These are phyloP conservation scores for Gracilaria domingensis DNA, from an alignment of 23 red algal species.

Conservation along the genomic window DNA sequence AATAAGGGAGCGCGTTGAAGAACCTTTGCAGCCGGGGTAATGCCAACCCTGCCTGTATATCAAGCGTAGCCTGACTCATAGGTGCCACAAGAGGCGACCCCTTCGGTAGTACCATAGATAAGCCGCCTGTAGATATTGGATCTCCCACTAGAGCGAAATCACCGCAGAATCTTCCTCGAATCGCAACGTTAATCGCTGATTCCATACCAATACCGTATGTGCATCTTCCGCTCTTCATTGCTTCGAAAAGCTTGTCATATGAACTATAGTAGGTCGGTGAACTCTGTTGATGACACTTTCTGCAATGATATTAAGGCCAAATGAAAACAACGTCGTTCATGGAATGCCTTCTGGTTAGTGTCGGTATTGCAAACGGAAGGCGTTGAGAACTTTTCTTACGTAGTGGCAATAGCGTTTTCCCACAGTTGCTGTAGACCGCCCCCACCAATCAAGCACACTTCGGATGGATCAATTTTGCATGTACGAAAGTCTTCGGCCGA, in stretches of 20 bases:
- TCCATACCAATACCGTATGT: background rate
- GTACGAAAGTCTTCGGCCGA: slow-evolving; percentile 19
- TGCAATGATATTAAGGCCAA: background rate
- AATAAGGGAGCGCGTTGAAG: background rate
- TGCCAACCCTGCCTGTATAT: background rate
- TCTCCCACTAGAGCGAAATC: background rate
- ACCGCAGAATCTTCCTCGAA: background rate
- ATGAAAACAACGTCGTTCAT: background rate
- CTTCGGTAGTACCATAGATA: background rate
- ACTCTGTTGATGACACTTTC: background rate
- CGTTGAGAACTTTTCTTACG: background rate
- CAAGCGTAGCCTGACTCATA: background rate
- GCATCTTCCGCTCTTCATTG: background rate
- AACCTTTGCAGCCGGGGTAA: background rate
- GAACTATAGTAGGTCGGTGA: background rate
- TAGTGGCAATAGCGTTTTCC: background rate
- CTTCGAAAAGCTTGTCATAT: background rate
- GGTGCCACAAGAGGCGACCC: background rate
- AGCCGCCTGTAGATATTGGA: background rate
- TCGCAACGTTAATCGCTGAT: background rate
- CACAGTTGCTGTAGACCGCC: slow-evolving; percentile 37
- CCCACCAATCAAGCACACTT: slow-evolving; percentile 37
- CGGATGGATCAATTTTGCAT: slow-evolving; percentile 23
- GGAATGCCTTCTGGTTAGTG: background rate
- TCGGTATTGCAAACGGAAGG: background rate